Conservation (phyloP, 805 yeast genomes). For the Kodamaea laetipori region DNA sequence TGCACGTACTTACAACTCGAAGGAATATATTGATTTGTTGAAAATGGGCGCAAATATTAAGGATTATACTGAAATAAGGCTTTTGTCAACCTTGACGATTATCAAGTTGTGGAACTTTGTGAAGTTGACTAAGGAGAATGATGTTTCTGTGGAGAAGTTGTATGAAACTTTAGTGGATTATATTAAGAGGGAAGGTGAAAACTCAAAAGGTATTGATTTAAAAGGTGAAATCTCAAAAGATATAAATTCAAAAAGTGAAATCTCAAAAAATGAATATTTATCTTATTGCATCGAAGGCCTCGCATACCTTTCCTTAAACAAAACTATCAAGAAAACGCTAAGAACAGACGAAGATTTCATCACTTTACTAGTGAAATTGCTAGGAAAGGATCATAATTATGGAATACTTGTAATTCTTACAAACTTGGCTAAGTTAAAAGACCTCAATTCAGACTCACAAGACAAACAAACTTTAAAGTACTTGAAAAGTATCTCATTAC, state of each 20-base stretch:
- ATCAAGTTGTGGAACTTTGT: conserved; percentile 60
- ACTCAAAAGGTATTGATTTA: too few species aligned
- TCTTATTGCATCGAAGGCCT: conserved; percentile 43
- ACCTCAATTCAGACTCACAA: conserved; percentile 22
- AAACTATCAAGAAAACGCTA: conserved; percentile 31
- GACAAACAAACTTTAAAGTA: conserved; percentile 37
- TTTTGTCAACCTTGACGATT: conserved; percentile 48
- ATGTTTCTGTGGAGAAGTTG: not conserved
- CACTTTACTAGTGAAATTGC: conserved; percentile 20
- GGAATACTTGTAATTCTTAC: conserved; percentile 46
- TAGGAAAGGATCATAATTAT: conserved; percentile 21
- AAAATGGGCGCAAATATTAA: conserved; percentile 33
- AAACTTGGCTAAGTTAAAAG: conserved; percentile 39
- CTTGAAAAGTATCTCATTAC: conserved; percentile 39
- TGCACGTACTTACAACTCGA: conserved; percentile 49
- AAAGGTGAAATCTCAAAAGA: conserved; percentile 12
- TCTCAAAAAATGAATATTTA: conserved; percentile 5
- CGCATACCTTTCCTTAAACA: conserved; percentile 48
- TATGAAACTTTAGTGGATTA: not conserved
- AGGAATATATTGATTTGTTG: conserved; percentile 45
- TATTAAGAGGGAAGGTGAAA: too few species aligned
- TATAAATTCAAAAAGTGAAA: too few species aligned
- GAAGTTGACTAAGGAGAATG: conserved; percentile 22
- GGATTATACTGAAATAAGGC: conserved; percentile 21
- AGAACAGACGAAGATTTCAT: conserved; percentile 38